phyloP scores from a whole-genome alignment of 768 basidiomycete species.

The Kwoniella bestiolae region DNA sequence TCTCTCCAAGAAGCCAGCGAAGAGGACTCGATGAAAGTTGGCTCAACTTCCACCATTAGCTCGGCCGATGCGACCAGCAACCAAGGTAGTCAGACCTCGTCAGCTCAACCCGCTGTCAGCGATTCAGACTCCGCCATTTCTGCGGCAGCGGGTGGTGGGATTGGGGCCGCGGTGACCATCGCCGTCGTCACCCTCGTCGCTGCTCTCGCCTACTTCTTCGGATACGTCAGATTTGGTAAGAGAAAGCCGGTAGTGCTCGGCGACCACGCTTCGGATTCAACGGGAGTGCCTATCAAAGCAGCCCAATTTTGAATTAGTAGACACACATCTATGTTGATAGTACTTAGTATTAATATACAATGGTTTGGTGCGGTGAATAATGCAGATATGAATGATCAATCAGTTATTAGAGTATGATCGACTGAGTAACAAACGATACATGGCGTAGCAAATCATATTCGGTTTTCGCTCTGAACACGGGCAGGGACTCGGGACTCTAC shows the following conservation, averaged over 20 bases:
- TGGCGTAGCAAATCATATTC: no score
- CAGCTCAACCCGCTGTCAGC: not conserved
- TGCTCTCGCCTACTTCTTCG: constrained; percentile 2
- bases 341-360: not conserved
- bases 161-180: constrained; percentile 47
- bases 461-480: no score
- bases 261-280: constrained; percentile 15
- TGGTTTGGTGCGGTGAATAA: not conserved
- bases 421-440: no score
- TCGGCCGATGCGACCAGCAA: constrained; percentile 3
- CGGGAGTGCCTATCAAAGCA: constrained; percentile 13
- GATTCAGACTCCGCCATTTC: constrained; percentile 19
- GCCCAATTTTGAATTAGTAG: constrained; percentile 5
- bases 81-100: not conserved
- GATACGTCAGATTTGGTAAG: constrained; percentile 19
- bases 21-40: constrained; percentile 22
- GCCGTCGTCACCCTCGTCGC: constrained; percentile 31
- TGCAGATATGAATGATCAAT: no score
- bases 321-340: not conserved
- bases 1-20: constrained; percentile 27
- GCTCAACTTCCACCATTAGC: not conserved
- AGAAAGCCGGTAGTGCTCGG: constrained; percentile 11
- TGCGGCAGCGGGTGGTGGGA: constrained; percentile 50
- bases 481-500: no score
- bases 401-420: no score